These are phyloP conservation scores for Carex arenaria DNA, from an alignment of 202 grass and related monocot species.

Conservation along the genomic window DNA sequence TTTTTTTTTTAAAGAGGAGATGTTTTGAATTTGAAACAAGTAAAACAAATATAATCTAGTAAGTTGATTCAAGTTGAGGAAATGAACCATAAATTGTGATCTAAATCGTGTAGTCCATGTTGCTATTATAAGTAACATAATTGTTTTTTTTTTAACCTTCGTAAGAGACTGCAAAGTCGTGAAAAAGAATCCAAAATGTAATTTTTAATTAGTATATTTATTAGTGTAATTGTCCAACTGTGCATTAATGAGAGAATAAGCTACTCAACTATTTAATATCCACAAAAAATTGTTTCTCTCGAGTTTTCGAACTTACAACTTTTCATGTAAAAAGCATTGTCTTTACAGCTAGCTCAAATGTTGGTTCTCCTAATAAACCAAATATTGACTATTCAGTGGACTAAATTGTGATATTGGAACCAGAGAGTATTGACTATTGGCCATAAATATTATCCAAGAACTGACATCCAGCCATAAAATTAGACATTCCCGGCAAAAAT, in stretches of 20 bases:
- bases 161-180: no score
- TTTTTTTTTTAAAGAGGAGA: neutral
- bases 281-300: no score
- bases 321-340: no score
- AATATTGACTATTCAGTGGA: neutral
- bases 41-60: neutral
- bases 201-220: neutral
- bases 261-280: no score
- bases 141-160: neutral
- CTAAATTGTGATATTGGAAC: neutral
- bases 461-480: neutral
- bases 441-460: neutral
- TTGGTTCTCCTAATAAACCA: no score
- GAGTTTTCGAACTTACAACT: no score
- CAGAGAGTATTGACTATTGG: neutral
- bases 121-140: neutral
- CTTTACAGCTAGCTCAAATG: no score
- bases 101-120: neutral
- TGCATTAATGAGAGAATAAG: neutral
- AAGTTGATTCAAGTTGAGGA: neutral
- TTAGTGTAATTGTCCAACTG: neutral
- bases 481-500: neutral
- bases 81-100: neutral
- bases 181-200: no score
- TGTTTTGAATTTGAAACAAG: neutral